phyloP scores from a whole-genome alignment of 2,329 filamentous ascomycete species.

The Aspergillus oerlinghausenensis region DNA sequence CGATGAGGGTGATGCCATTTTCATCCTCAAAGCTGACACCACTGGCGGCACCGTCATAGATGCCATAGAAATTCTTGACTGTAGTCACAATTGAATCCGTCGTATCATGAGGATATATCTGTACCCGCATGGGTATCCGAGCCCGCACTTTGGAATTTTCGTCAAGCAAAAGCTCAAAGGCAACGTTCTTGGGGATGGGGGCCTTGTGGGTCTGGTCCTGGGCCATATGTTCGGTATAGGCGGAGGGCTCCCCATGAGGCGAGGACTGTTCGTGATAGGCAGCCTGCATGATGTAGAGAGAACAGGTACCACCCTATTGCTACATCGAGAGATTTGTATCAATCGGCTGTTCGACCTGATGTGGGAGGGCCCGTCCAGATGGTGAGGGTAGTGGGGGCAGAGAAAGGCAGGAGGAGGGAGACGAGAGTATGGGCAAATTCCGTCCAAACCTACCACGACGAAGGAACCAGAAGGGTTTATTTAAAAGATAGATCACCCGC shows the following conservation, averaged over 20 bases:
- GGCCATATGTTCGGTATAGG: conserved; percentile 23
- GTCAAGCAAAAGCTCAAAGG: conserved; percentile 59
- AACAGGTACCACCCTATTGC: conserved; percentile 24
- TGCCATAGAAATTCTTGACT: conserved; percentile 97
- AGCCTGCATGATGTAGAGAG: conserved; percentile 32
- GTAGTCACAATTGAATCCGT: conserved; percentile 97
- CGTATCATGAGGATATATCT: conserved; percentile 92
- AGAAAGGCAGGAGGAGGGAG: conserved; percentile 20
- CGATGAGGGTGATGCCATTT: conserved; percentile 83
- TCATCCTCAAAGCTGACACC: conserved; percentile 95
- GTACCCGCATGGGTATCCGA: conserved; percentile 63
- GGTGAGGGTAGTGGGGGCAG: conserved; percentile 23
- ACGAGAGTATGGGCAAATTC: conserved; percentile 26
- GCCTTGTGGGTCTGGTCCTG: conserved; percentile 36
- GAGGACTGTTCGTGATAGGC: conserved; percentile 31
- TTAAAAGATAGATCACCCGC: conserved; percentile 29
- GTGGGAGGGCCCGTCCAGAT: conserved; percentile 15
- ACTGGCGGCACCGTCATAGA: conserved; percentile 75
- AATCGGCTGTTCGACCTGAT: conserved; percentile 29
- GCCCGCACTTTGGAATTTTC: conserved; percentile 55
- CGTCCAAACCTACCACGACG: conserved; percentile 36
- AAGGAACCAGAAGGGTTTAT: conserved; percentile 21
- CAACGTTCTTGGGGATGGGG: conserved; percentile 54
- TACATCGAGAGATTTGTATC: conserved; percentile 30
- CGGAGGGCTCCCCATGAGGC: conserved; percentile 29